Base-by-base conservation (phyloP, 176 grass and related monocot species). In the Zoysia japonica region DNA sequence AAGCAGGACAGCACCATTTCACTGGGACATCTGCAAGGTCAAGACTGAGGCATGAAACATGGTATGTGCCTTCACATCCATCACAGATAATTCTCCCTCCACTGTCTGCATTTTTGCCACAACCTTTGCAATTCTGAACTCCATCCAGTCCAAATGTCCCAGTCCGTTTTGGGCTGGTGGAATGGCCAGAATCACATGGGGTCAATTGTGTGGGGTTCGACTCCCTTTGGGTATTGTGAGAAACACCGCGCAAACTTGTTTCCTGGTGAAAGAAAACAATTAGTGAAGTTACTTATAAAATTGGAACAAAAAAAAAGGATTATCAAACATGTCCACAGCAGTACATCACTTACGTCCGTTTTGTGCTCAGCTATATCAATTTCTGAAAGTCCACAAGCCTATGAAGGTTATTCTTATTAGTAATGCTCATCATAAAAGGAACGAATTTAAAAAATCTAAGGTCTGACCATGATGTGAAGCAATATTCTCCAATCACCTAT, bases 1-100 rank as follows among this genome's bases (percentile, higher is more conserved):
- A 99, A 51, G 79, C 67, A 68, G 86, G 69, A 69, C 96, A 99
- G 70, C 82, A 90, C 95, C 95, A 98, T 73, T 41, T 87, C 62
- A 80, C 82, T 35, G 90, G 90, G 52, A 89, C 77, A 63, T 81
- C 77, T 67, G 76, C 83, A 48, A 95, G 48, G 45, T 80, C 53
- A 70, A 85, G 88, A 72, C 83, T 81, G 11, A 94, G 83, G 73
- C 96, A 99, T 3, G 86, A 86, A 81, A 99, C 79, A 83, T 95
- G 96, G 79, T 91, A 95, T 11, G 65, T 53, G 13, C 85, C 85
- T 69, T 99, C 88, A 74, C 96, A 95, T 68, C 79, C 65, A 89
- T 93, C 90, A 53, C 92, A 99, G 37, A 95, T 91, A 78, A 99
- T 89, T 74, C 88, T 87, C 61, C 80, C 72, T 62, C 77, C 70